phyloP scores from a whole-genome alignment of 768 basidiomycete genomes.

The Cystobasidiopsis lactophilus region DNA sequence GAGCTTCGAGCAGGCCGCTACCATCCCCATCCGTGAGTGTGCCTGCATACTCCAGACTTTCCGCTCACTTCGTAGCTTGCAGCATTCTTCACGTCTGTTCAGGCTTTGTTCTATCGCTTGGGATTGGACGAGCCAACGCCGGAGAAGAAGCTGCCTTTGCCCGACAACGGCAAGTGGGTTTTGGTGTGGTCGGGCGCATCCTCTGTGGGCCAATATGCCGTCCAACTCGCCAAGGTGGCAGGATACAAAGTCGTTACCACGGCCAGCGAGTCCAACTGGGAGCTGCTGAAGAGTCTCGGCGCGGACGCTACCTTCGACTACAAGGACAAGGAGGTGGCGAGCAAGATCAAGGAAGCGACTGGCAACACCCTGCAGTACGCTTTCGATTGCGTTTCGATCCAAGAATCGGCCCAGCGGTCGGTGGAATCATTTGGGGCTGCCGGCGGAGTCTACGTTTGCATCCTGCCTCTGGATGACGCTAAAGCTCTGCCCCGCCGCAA shows the following conservation, averaged over 20 bases:
- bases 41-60: not conserved
- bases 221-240: constrained; percentile 29
- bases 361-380: constrained; percentile 8
- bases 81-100: constrained; percentile 5
- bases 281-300: constrained; percentile 27
- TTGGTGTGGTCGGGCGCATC: constrained; percentile 11
- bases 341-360: constrained; percentile 13
- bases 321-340: constrained; percentile 9
- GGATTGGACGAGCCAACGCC: not conserved
- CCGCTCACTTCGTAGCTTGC: not conserved
- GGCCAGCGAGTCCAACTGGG: constrained; percentile 28
- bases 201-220: constrained; percentile 18
- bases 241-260: constrained; percentile 32
- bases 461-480: not conserved
- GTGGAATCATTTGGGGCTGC: not conserved
- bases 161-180: constrained; percentile 5
- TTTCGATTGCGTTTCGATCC: constrained; percentile 4
- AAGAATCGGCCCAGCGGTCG: not conserved
- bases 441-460: not conserved
- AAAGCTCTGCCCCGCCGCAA: not conserved
- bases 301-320: constrained; percentile 30
- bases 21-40: constrained; percentile 3
- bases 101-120: constrained; percentile 3
- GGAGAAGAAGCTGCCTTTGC: not conserved
- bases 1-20: constrained; percentile 4